These are phyloP conservation scores for Hansenula lynferdii DNA, from an alignment of 1,139 yeast species.

Conservation along the genomic window DNA sequence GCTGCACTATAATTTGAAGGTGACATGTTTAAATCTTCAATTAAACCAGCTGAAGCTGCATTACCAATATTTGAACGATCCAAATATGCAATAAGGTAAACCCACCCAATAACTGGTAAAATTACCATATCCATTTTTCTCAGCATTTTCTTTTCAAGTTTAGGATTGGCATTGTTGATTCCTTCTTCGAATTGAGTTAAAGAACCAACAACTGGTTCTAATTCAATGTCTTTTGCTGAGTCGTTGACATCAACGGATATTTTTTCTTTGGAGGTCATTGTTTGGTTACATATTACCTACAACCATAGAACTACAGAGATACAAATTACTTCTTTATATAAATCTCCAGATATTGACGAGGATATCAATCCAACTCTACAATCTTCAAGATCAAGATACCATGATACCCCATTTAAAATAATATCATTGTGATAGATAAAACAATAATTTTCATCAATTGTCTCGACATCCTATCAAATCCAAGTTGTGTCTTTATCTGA, in stretches of 20 bases:
- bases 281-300: too few species aligned
- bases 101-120: neutral
- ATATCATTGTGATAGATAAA: too few species aligned
- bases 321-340: too few species aligned
- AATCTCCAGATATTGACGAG: too few species aligned
- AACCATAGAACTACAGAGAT: too few species aligned
- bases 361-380: too few species aligned
- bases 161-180: neutral
- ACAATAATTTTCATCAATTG: too few species aligned
- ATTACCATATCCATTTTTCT: neutral
- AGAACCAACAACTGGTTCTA: neutral
- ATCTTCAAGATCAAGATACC: too few species aligned
- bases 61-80: slow-evolving; percentile 33
- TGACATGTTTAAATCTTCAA: slow-evolving; percentile 33
- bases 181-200: neutral
- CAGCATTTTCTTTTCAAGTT: neutral
- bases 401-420: too few species aligned
- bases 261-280: neutral
- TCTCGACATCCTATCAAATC: too few species aligned
- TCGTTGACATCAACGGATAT: neutral
- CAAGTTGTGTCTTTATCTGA: too few species aligned
- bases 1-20: slow-evolving; percentile 38
- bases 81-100: neutral
- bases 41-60: slow-evolving; percentile 41
- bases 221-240: too few species aligned